phyloP scores from a whole-genome alignment of 345 rosid genomes.

The Theobroma cacao region DNA sequence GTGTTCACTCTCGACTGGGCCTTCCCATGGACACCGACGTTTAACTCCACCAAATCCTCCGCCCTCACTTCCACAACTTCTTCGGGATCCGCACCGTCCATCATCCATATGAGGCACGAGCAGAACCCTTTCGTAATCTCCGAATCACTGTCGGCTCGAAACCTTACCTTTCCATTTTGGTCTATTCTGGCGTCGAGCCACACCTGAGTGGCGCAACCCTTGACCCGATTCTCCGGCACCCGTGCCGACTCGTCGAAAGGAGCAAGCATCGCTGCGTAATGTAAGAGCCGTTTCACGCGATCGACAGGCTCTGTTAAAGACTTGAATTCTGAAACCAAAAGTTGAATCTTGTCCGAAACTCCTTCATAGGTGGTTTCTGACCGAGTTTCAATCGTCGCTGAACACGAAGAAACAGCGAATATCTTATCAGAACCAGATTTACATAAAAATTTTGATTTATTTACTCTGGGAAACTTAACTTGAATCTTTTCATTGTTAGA shows the following conservation, averaged over 20 bases:
- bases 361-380: neutral
- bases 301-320: constrained; percentile 70
- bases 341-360: constrained; percentile 39
- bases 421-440: constrained; percentile 2
- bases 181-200: constrained; percentile 67
- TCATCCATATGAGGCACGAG: constrained; percentile 70
- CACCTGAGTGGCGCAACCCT: constrained; percentile 87
- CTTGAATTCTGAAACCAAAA: constrained; percentile 54
- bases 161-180: constrained; percentile 55
- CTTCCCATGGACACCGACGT: constrained; percentile 65
- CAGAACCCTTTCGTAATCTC: constrained; percentile 83
- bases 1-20: constrained; percentile 74
- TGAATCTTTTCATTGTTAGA: neutral
- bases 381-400: constrained; percentile 17
- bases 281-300: constrained; percentile 71
- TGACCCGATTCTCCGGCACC: constrained; percentile 50
- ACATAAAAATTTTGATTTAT: neutral
- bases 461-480: neutral
- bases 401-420: constrained; percentile 19
- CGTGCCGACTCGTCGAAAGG: constrained; percentile 69
- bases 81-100: constrained; percentile 75
- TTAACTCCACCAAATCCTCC: constrained; percentile 71
- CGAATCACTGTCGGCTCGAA: constrained; percentile 82
- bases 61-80: constrained; percentile 63
- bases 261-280: constrained; percentile 62